Percentiles rank a stretch among this genome's conserved stretches.
Evolutionary conservation across 106 monocot species (phyloP).

Genomic region (Ottelia alismoides): DNA sequence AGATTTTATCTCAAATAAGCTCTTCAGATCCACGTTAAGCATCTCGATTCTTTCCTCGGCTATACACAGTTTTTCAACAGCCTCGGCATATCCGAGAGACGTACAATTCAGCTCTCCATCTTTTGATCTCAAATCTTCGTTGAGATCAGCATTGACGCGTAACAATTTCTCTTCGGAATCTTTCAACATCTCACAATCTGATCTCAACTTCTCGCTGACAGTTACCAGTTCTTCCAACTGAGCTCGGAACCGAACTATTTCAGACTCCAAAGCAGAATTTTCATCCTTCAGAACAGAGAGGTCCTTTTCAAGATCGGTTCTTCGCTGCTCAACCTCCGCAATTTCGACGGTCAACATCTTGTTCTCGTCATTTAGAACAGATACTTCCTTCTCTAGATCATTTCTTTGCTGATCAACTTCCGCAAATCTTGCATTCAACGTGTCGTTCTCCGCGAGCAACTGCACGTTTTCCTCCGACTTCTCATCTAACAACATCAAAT

Average conservation of each 20-base stretch:
- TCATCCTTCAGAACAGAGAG: conserved; percentile 32
- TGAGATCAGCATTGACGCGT: conserved; percentile 13
- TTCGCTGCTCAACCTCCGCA: too few relatives aligned
- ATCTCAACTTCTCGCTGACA: conserved; percentile 12
- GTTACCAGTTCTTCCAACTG: conserved; percentile 20
- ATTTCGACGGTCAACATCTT: neutral
- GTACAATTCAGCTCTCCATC: conserved; percentile 17
- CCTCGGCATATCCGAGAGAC: conserved; percentile 12
- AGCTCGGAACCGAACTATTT: conserved; percentile 10
- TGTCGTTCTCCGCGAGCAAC: conserved; percentile 23
- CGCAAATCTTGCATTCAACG: conserved; percentile 12
- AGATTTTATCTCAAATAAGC: conserved; percentile 5
- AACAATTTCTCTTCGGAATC: conserved; percentile 14
- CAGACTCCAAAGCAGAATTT: conserved; percentile 13
- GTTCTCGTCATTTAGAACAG: conserved; percentile 15
- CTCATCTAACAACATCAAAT: conserved; percentile 11
- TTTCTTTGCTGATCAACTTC: conserved; percentile 8
- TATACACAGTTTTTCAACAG: conserved; percentile 4
- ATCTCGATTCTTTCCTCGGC: conserved; percentile 14
- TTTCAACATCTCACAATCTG: conserved; percentile 12
- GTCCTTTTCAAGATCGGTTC: conserved; percentile 9
- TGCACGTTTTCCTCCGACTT: conserved; percentile 14
- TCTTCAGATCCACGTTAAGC: conserved; percentile 19
- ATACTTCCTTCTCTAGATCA: conserved; percentile 15
- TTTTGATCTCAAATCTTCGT: conserved; percentile 26